Base-by-base conservation (phyloP, 1,284 basidiomycete species). In the Rhodotorula glutinis region DNA sequence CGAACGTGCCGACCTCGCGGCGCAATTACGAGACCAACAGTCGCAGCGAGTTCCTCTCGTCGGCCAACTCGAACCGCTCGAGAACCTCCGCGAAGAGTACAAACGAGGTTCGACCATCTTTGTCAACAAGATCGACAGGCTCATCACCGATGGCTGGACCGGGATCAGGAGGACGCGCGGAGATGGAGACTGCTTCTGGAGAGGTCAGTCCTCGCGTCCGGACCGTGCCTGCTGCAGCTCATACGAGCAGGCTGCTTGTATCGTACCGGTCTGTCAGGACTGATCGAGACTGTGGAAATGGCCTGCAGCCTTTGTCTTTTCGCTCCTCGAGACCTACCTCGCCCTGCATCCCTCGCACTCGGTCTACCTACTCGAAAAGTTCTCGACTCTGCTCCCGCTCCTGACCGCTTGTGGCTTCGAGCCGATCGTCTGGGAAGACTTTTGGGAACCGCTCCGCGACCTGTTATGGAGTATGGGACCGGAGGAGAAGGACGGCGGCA, bases 141-240 rank as follows among this genome's bases (percentile, higher is more conserved):
- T 82, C 75, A 87, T 74, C 77, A 79, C 66, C 67, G 74, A 72
- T 76, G 88, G 88, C 2, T 90, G 84, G 80, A 80, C 81, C 49
- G 80, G 80, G 33, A 81, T 92, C 55, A 82, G 89, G 75, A 81
- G 89, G 56, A 85, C 88, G 0, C 82, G 86, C 79, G 89, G 90
- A 78, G 78, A 78, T 78, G 89, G 88, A 0, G 87, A 90, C 77
- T 90, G 89, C 75, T 89, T 89, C 77, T 90, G 89, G 77, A 81
- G 88, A 27, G 49, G 81, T 86, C 7, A 27, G 47, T 52, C 1
- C 19, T 14, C 52, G 33, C 33, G 33, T 11, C 11, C 33, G 33
- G 11, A 10, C 5, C 23, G 19, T n/a, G n/a, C 19, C 38, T 8
- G 44, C 27, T 38, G 23, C 38, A 2, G 19, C 19, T 43, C 62